Percentiles rank a stretch among this genome's conserved stretches.
Conservation (phyloP, 768 basidiomycete genomes). For the Crepidotus variabilis region DNA sequence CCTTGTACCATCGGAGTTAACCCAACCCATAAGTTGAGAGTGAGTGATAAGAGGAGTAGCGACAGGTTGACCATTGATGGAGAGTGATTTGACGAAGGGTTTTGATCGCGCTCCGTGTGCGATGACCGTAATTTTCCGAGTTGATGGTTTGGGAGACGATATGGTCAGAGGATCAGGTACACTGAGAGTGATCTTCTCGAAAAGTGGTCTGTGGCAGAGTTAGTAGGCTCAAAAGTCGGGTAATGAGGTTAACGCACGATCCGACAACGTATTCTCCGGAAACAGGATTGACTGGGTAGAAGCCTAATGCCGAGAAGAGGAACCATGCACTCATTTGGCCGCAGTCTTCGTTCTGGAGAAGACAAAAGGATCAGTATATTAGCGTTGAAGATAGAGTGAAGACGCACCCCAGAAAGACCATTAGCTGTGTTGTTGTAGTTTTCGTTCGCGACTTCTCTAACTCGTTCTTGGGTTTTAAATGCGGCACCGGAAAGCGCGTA, state of each 20-base stretch:
- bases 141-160: constrained; percentile 1
- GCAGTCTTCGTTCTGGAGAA: constrained; percentile 75
- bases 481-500: constrained; percentile 73
- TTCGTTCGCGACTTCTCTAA: constrained; percentile 57
- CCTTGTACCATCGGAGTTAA: constrained; percentile 17
- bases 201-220: constrained; percentile 36
- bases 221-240: not conserved
- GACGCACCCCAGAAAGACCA: constrained; percentile 70
- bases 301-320: constrained; percentile 76
- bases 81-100: constrained; percentile 58
- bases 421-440: constrained; percentile 68
- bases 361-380: not conserved
- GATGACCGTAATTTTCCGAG: constrained; percentile 42
- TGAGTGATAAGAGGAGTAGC: constrained; percentile 52
- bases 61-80: constrained; percentile 46
- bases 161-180: constrained; percentile 25
- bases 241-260: constrained; percentile 40
- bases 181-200: constrained; percentile 49
- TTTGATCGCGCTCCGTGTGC: constrained; percentile 55
- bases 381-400: not conserved
- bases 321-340: constrained; percentile 93
- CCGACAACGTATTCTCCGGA: constrained; percentile 75
- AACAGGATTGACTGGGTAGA: constrained; percentile 83
- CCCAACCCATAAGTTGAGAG: constrained; percentile 56
- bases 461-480: constrained; percentile 65